Conservation (phyloP, 352 stramenopile species). For the Pythium aristosporum region DNA sequence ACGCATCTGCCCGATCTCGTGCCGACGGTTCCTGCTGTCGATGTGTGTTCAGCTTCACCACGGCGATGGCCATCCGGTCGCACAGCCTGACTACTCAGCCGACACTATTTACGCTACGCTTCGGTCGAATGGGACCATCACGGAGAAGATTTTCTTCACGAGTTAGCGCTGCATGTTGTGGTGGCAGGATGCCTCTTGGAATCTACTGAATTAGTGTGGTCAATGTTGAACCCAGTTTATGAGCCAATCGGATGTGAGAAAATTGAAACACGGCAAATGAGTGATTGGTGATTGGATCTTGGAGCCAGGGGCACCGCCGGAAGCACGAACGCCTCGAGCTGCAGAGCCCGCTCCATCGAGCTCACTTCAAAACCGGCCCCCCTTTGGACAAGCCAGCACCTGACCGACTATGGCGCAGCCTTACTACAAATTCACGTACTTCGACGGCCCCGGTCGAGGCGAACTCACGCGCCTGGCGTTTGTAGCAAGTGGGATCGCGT, state of each 20-base stretch:
- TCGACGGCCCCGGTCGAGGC: slow-evolving; percentile 40
- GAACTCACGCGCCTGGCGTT: slow-evolving; percentile 54
- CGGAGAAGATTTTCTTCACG: slow-evolving; percentile 44
- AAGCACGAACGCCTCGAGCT: too few relatives aligned
- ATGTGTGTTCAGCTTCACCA: not conserved
- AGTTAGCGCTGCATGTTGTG: not conserved
- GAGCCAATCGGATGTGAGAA: too few relatives aligned
- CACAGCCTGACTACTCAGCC: slow-evolving; percentile 39
- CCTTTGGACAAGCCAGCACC: not conserved
- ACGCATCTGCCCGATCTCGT: not conserved
- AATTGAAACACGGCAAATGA: too few relatives aligned
- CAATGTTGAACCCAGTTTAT: too few relatives aligned
- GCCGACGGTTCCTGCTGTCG: not conserved
- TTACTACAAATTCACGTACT: slow-evolving; percentile 45
- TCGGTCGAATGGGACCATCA: slow-evolving; percentile 25
- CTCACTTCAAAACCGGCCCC: too few relatives aligned
- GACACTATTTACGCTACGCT: slow-evolving; percentile 45
- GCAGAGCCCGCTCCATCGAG: too few relatives aligned
- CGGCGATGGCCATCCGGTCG: slow-evolving; percentile 4
- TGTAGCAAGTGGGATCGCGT: slow-evolving; percentile 40
- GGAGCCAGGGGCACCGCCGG: too few relatives aligned
- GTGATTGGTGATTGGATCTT: too few relatives aligned
- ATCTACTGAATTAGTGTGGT: not conserved
- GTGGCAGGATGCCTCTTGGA: too few relatives aligned
- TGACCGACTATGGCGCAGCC: slow-evolving; percentile 1